Conservation (phyloP, 805 yeast species). For the Jamesozyma lodderae region DNA sequence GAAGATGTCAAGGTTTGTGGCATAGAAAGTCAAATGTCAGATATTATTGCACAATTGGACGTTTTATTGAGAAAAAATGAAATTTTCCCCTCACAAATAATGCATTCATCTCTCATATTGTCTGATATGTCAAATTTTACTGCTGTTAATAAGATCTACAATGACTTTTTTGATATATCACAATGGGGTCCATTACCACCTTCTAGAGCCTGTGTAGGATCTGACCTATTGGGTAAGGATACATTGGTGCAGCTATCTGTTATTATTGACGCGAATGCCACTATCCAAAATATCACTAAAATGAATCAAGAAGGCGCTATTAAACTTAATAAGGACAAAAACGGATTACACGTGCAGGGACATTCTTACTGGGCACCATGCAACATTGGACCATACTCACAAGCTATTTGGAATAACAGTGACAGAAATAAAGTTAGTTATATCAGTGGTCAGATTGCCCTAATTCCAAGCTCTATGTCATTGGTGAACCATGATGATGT, state of each 20-base stretch:
- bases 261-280: slow-evolving; percentile 30
- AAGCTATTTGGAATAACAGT: slow-evolving; percentile 43
- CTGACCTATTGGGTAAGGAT: slow-evolving; percentile 33
- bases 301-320: background rate
- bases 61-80: slow-evolving; percentile 26
- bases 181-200: slow-evolving; percentile 60
- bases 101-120: slow-evolving; percentile 53
- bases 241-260: slow-evolving; percentile 48
- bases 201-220: slow-evolving; percentile 75
- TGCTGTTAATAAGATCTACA: slow-evolving; percentile 53
- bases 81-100: slow-evolving; percentile 39
- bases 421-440: slow-evolving; percentile 45
- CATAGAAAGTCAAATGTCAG: slow-evolving; percentile 38
- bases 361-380: slow-evolving; percentile 98
- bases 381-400: slow-evolving; percentile 96
- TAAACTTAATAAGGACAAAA: slow-evolving; percentile 30
- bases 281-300: background rate
- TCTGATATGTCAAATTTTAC: slow-evolving; percentile 57
- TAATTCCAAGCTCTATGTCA: slow-evolving; percentile 64
- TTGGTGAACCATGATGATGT: slow-evolving; percentile 29
- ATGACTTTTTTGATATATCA: slow-evolving; percentile 37
- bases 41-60: slow-evolving; percentile 40
- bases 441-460: slow-evolving; percentile 87
- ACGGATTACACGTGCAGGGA: slow-evolving; percentile 85
- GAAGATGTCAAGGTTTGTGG: slow-evolving; percentile 10